Conservation (phyloP, 2,329 filamentous ascomycete genomes). For the Esteya vermicola region DNA sequence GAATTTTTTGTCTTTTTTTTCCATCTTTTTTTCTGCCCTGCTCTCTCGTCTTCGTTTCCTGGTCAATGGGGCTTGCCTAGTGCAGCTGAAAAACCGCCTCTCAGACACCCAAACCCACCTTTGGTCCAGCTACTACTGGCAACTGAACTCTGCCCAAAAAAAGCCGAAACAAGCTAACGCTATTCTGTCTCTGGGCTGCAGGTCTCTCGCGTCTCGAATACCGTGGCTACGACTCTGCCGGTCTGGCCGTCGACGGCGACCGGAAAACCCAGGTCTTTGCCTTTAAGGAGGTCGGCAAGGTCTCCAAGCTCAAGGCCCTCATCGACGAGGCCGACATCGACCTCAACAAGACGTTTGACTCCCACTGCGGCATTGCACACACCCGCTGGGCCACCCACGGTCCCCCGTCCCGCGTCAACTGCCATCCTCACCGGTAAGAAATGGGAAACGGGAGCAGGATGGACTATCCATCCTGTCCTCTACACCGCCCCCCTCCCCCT, state of each 20-base stretch:
- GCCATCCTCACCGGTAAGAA: constrained; percentile 88
- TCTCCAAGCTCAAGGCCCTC: constrained; percentile 87
- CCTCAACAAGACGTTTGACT: constrained; percentile 87
- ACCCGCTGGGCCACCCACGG: constrained; percentile 98
- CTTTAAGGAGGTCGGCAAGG: constrained; percentile 99
- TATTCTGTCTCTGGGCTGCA: constrained; percentile 20
- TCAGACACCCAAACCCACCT: neutral
- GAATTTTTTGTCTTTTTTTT: too few relatives aligned
- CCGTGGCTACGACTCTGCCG: constrained; percentile 95
- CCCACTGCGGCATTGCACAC: constrained; percentile 96
- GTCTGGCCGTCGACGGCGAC: constrained; percentile 89
- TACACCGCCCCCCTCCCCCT: too few relatives aligned
- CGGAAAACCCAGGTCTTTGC: constrained; percentile 97
- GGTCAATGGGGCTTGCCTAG: neutral
- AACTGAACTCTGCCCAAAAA: too few relatives aligned
- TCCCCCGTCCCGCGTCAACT: constrained; percentile 83
- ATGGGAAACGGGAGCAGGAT: too few relatives aligned
- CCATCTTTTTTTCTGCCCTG: neutral
- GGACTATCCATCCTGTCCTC: too few relatives aligned
- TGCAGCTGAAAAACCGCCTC: neutral
- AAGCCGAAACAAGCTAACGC: constrained; percentile 14
- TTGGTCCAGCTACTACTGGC: too few relatives aligned
- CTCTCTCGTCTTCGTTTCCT: neutral
- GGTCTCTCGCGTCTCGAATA: constrained; percentile 94
- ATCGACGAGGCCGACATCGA: constrained; percentile 75